A percentile compares a stretch with the other conserved stretches of the same genome.
Evolutionary conservation across 169 alveolate genomes (phyloP).

Genomic region (Plasmodium coatneyi): DNA sequence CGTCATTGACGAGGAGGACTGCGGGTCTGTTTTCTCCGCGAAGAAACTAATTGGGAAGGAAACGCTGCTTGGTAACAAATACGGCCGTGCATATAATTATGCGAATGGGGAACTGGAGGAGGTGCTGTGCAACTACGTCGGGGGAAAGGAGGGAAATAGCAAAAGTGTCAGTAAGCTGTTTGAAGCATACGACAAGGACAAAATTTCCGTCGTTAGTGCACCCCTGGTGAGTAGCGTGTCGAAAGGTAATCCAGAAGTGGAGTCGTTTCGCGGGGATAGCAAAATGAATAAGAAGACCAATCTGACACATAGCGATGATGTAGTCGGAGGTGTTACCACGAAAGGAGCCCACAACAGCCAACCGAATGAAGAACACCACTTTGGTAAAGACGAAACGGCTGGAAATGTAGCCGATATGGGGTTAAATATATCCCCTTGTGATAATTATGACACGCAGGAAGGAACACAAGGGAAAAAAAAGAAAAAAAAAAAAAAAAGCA

Average conservation of each 20-base stretch:
- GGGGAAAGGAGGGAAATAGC: background rate
- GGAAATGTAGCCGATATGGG: background rate
- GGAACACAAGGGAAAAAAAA: background rate
- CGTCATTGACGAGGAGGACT: background rate
- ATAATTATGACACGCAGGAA: background rate
- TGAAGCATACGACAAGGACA: slow-evolving; percentile 47
- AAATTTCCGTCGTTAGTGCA: background rate
- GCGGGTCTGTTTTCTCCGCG: background rate
- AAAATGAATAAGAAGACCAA: slow-evolving; percentile 2
- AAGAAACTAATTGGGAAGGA: background rate
- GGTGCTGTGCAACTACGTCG: background rate
- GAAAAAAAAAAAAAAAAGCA: background rate
- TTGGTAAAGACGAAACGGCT: background rate
- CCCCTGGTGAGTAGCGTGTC: background rate
- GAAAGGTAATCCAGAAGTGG: background rate
- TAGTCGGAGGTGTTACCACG: background rate
- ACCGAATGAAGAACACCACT: background rate
- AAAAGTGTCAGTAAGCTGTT: background rate
- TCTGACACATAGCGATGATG: background rate
- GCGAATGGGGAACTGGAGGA: background rate
- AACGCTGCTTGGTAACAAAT: background rate
- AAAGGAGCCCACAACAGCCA: background rate
- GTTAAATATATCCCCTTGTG: background rate
- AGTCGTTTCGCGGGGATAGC: background rate
- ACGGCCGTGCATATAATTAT: background rate